Conservation (phyloP, 78 protist genomes). For the Speleostelium caveatum region DNA sequence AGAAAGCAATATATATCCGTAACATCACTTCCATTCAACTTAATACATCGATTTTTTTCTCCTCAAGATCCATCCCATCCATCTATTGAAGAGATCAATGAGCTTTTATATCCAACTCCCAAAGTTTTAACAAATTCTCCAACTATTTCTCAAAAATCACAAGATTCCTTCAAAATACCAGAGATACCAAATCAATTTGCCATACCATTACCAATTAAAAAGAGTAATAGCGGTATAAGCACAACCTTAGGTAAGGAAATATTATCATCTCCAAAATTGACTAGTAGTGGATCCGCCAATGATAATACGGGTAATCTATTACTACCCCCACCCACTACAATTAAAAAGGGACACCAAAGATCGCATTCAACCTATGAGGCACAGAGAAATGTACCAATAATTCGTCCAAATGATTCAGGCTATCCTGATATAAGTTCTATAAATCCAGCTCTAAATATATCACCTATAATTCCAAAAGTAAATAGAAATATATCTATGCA, state of each 20-base stretch:
- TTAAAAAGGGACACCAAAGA: background rate
- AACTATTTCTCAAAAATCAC: background rate
- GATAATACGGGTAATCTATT: background rate
- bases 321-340: slow-evolving; percentile 16
- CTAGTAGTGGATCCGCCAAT: background rate
- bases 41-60: slow-evolving; percentile 17
- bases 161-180: slow-evolving; percentile 59
- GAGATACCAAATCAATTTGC: slow-evolving; percentile 42
- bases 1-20: background rate
- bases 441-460: background rate
- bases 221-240: background rate
- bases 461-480: background rate
- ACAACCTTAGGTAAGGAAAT: background rate
- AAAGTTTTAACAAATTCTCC: background rate
- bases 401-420: no score
- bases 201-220: slow-evolving; percentile 32
- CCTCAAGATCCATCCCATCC: background rate
- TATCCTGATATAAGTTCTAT: no score
- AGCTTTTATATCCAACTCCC: slow-evolving; percentile 4
- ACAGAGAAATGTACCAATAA: background rate
- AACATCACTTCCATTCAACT: slow-evolving; percentile 2
- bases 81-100: slow-evolving; percentile 11
- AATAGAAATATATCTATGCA: background rate
- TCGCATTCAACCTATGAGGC: background rate
- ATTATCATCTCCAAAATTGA: background rate